Base-by-base conservation (phyloP, 495 filamentous ascomycete species). In the Penicillium waksmanii region DNA sequence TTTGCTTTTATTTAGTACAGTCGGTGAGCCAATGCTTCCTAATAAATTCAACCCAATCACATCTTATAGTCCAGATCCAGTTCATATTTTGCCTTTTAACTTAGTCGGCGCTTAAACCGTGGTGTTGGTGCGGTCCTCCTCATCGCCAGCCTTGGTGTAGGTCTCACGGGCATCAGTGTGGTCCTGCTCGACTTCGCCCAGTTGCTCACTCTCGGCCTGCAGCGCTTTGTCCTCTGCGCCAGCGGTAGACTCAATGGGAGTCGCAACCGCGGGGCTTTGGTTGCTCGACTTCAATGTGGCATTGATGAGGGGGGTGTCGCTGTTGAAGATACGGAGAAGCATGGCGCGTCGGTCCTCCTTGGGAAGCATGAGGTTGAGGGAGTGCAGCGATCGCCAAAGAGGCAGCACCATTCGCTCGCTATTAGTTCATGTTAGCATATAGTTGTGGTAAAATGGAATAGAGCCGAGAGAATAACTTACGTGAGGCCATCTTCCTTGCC, bases 291-390 rank as follows among this genome's bases (percentile, higher is more conserved):
- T 82, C 25, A 82, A 74, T 62, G 73, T 76, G 15, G 67, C 70
- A 66, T 79, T 80, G 52, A 77, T 52, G 15, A 97, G 76, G 3
- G 89, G 90, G 2, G 87, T 86, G 21, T 84, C 82, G 58, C 97
- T 93, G 65, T 97, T 93, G 77, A 87, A 98, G 36, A 98, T 80
- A 35, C 95, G 85, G 55, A 97, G 81, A 64, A 97, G 79, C 90
- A 97, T 94, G 8, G 94, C 95, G 35, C 85, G 88, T 33, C 95
- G 85, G 49, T 98, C 95, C 68, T 98, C 95, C 77, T 98, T 98
- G 51, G 92, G 92, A 63, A 97, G 77, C 95, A 98, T 98, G 42
- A 98, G 84, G 72, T 98, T 98, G 52, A 97, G 75, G 3, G 86
- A 90, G 58, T 91, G 85, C 62, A 95, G 77, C 55, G 90, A 92